A percentile compares a stretch with the other conserved stretches of the same genome.
Evolutionary conservation across 441 rosid species (phyloP).

Genomic region (Eruca vesicaria): DNA sequence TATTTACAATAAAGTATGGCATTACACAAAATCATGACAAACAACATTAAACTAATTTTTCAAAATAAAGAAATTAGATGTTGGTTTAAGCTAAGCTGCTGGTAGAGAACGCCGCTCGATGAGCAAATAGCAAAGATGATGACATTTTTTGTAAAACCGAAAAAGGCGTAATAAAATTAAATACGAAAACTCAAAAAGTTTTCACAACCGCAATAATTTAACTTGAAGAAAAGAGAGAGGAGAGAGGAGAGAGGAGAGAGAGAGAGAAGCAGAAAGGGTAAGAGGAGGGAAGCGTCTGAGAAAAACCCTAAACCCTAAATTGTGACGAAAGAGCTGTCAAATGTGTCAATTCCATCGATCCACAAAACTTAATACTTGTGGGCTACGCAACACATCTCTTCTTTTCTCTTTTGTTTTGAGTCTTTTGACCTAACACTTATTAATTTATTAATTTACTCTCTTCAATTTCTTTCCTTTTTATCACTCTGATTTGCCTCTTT

Average conservation of each 20-base stretch:
- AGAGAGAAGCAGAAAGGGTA: constrained; percentile 36
- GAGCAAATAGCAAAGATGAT: constrained; percentile 16
- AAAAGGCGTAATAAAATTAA: constrained; percentile 3
- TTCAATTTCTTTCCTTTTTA: constrained; percentile 28
- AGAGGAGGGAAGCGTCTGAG: constrained; percentile 33
- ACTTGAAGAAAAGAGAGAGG: neutral
- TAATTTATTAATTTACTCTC: constrained; percentile 32
- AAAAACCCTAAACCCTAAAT: constrained; percentile 33
- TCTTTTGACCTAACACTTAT: constrained; percentile 12
- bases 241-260: neutral
- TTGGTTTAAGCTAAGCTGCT: constrained; percentile 3
- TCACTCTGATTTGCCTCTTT: constrained; percentile 34
- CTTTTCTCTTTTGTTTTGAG: constrained; percentile 13
- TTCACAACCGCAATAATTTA: constrained; percentile 24
- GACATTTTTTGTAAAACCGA: constrained; percentile 2
- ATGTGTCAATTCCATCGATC: constrained; percentile 39
- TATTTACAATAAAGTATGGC: neutral
- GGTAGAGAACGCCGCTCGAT: constrained; percentile 18
- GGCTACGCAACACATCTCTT: constrained; percentile 53
- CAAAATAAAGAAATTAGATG: neutral
- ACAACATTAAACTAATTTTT: neutral
- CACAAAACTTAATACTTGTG: constrained; percentile 43
- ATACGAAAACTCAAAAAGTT: neutral
- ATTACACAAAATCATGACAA: neutral
- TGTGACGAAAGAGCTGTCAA: constrained; percentile 33